A percentile compares a stretch with the other conserved stretches of the same genome.
phyloP scores from a whole-genome alignment of 305 asterid genomes.

The Petunia hybrid region DNA sequence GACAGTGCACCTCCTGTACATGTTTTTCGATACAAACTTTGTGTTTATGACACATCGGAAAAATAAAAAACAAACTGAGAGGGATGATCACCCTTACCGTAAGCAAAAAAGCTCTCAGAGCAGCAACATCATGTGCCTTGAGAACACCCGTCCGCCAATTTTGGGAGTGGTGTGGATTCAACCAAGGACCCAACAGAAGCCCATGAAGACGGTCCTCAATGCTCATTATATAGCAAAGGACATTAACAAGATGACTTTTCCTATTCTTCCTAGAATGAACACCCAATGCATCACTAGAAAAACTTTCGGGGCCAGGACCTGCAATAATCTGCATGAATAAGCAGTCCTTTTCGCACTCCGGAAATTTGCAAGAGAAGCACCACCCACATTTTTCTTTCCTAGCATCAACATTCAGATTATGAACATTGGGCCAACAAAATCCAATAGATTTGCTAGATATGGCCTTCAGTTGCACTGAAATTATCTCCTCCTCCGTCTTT shows the following conservation, averaged over 20 bases:
- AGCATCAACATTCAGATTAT: conserved; percentile 40
- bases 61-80: conserved; percentile 2
- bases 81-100: conserved; percentile 52
- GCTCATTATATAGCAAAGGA: conserved; percentile 70
- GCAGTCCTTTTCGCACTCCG: conserved; percentile 76
- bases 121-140: conserved; percentile 52
- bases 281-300: conserved; percentile 61
- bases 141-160: conserved; percentile 69
- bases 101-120: conserved; percentile 63
- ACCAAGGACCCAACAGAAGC: conserved; percentile 92
- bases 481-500: conserved; percentile 62
- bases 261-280: conserved; percentile 46
- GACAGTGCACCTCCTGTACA: conserved; percentile 28
- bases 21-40: not conserved
- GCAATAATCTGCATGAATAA: conserved; percentile 60
- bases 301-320: conserved; percentile 59
- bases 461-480: conserved; percentile 73
- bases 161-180: conserved; percentile 68
- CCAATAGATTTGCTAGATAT: conserved; percentile 60
- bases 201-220: conserved; percentile 88
- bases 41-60: not conserved
- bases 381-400: conserved; percentile 93
- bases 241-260: conserved; percentile 78
- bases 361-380: conserved; percentile 79
- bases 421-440: conserved; percentile 75